Conservation (phyloP, 495 filamentous ascomycete genomes). For the Amniculicola lignicola region DNA sequence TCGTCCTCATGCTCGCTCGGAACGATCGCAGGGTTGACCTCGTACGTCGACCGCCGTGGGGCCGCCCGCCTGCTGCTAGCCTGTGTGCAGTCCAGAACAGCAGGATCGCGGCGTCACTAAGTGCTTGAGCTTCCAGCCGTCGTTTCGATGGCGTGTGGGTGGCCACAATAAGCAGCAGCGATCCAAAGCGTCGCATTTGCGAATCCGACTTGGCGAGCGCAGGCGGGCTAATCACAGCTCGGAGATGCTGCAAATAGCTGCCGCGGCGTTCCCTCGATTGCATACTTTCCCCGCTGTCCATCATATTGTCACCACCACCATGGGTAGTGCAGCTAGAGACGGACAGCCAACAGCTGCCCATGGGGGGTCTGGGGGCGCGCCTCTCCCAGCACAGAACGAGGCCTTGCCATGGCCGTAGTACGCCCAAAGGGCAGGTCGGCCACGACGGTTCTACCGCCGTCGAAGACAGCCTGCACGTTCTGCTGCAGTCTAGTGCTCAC, state of each 20-base stretch:
- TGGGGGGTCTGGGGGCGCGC: background rate
- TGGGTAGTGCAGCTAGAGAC: conserved; percentile 1
- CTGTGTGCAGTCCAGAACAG: conserved; percentile 13
- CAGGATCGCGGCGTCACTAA: conserved; percentile 19
- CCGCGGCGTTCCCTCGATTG: conserved; percentile 18
- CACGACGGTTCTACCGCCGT: conserved; percentile 20
- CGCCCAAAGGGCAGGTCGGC: too few relatives aligned
- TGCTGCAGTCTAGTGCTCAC: conserved; percentile 24
- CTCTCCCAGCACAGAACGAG: too few relatives aligned
- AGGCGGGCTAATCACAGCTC: conserved; percentile 12
- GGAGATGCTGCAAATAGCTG: conserved; percentile 15
- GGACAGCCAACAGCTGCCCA: background rate
- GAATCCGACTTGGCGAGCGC: conserved; percentile 6
- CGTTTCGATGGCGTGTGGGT: conserved; percentile 26
- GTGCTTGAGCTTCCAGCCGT: conserved; percentile 2
- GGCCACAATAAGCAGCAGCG: conserved; percentile 15
- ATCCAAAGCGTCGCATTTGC: conserved; percentile 11
- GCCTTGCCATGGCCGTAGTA: too few relatives aligned
- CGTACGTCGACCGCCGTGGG: conserved; percentile 3
- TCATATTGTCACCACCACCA: conserved; percentile 9
- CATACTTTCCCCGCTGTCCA: conserved; percentile 25
- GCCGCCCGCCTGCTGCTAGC: background rate
- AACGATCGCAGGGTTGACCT: too few relatives aligned
- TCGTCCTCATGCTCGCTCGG: too few relatives aligned
- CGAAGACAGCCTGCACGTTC: conserved; percentile 14